Evolutionary conservation across 129 eudicot genomes (phyloP).

Genomic region (Lactuca sativa): DNA sequence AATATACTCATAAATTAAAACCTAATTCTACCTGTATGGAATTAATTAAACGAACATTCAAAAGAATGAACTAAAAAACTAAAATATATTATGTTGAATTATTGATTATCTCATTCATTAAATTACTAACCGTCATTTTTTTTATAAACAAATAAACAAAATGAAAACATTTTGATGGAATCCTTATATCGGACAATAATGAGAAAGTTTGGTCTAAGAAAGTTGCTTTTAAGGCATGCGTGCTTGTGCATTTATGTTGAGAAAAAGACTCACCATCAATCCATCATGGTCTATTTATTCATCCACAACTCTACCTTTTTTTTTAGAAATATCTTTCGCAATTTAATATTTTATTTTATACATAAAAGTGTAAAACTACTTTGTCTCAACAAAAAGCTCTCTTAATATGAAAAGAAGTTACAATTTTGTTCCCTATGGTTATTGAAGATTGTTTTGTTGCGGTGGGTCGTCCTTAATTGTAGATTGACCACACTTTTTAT

Average conservation of each 20-base stretch:
- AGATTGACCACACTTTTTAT: too few relatives aligned
- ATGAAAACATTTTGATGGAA: not conserved
- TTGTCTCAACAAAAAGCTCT: too few relatives aligned
- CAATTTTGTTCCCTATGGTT: too few relatives aligned
- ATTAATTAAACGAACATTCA: too few relatives aligned
- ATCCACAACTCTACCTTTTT: conserved; percentile 10
- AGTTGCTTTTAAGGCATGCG: conserved; percentile 35
- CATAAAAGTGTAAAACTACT: too few relatives aligned
- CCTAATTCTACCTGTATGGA: too few relatives aligned
- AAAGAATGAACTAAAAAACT: too few relatives aligned
- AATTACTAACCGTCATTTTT: not conserved
- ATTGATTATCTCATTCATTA: not conserved
- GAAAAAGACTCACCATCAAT: conserved; percentile 30
- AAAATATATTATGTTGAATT: too few relatives aligned
- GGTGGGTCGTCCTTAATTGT: too few relatives aligned
- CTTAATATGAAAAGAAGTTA: too few relatives aligned
- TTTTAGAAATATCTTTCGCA: not conserved
- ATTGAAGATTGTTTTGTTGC: too few relatives aligned
- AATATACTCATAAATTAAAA: too few relatives aligned
- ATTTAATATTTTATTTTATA: not conserved
- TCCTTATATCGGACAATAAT: not conserved
- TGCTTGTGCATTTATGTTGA: conserved; percentile 32
- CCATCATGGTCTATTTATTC: conserved; percentile 25
- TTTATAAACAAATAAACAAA: not conserved
- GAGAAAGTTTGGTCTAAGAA: conserved; percentile 23